Evolutionary conservation across 805 yeast genomes (phyloP).

Genomic region (Lachancea cidri): DNA sequence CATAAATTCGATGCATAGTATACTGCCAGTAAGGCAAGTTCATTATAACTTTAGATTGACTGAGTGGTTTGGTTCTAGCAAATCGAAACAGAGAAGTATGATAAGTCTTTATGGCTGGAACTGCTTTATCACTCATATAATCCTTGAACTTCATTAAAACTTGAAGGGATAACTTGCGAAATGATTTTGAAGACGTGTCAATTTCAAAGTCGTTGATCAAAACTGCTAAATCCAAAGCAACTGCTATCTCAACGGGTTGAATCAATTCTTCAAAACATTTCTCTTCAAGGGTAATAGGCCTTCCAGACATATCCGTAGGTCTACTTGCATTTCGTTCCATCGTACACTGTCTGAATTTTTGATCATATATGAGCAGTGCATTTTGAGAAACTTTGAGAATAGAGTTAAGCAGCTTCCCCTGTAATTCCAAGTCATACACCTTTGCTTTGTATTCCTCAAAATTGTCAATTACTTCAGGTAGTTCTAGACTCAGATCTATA

Average conservation of each 20-base stretch:
- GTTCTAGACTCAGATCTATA: constrained; percentile 21
- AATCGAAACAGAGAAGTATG: constrained; percentile 25
- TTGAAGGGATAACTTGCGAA: constrained; percentile 27
- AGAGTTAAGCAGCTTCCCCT: constrained; percentile 23
- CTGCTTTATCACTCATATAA: constrained; percentile 21
- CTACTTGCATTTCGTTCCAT: constrained; percentile 31
- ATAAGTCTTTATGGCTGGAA: constrained; percentile 22
- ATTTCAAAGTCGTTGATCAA: constrained; percentile 26
- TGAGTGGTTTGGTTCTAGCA: constrained; percentile 13
- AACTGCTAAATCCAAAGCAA: constrained; percentile 30
- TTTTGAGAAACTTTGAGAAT: constrained; percentile 25
- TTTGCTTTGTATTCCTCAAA: constrained; percentile 12
- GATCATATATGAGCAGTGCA: constrained; percentile 26
- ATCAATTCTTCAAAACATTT: constrained; percentile 29
- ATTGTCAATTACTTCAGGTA: constrained; percentile 16
- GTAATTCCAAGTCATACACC: constrained; percentile 24
- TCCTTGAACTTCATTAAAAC: constrained; percentile 24
- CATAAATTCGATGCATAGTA: constrained; percentile 44
- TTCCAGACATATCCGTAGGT: constrained; percentile 28
- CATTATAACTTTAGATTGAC: constrained; percentile 19
- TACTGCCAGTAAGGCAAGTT: constrained; percentile 36
- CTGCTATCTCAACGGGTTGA: constrained; percentile 28
- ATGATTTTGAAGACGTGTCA: constrained; percentile 23
- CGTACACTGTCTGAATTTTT: constrained; percentile 26
- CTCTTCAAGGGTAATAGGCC: constrained; percentile 26